Evolutionary conservation across 2,329 filamentous ascomycete genomes (phyloP).

Genomic region (Paecilomyces niveus): DNA sequence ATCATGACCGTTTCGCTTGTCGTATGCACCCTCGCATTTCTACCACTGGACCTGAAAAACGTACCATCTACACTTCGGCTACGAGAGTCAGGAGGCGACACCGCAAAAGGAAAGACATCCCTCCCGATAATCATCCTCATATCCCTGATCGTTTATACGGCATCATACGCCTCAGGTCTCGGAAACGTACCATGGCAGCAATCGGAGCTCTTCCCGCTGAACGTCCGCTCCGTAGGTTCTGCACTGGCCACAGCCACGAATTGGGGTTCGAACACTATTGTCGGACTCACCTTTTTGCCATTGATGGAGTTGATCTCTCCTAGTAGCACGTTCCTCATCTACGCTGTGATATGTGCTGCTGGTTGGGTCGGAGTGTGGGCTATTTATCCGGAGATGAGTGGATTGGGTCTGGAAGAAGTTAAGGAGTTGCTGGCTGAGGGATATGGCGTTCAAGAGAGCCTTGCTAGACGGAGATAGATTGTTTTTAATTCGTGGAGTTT

Average conservation of each 20-base stretch:
- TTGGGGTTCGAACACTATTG: conserved; percentile 79
- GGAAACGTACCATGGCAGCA: conserved; percentile 97
- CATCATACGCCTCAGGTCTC: conserved; percentile 76
- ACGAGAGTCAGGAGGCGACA: conserved; percentile 7
- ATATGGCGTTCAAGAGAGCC: conserved; percentile 59
- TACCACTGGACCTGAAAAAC: conserved; percentile 47
- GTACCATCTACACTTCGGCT: conserved; percentile 14
- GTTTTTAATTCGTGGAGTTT: not conserved
- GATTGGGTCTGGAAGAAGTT: conserved; percentile 73
- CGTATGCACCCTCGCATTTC: conserved; percentile 66
- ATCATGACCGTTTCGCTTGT: conserved; percentile 72
- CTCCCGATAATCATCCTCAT: conserved; percentile 55
- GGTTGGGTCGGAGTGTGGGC: conserved; percentile 64
- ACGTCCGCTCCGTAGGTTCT: conserved; percentile 56
- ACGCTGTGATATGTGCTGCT: conserved; percentile 59
- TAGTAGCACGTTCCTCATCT: conserved; percentile 72
- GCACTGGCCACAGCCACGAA: conserved; percentile 65
- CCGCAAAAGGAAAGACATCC: conserved; percentile 16
- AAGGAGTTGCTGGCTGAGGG: conserved; percentile 62
- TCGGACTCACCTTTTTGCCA: conserved; percentile 81
- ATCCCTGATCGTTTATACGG: conserved; percentile 76
- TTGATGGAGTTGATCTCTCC: conserved; percentile 73
- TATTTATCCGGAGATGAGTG: conserved; percentile 82
- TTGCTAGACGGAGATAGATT: conserved; percentile 14
- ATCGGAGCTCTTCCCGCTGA: conserved; percentile 74